Evolutionary conservation across 2,329 filamentous ascomycete species (phyloP).

Genomic region (Phyllosticta paracitricarpa): DNA sequence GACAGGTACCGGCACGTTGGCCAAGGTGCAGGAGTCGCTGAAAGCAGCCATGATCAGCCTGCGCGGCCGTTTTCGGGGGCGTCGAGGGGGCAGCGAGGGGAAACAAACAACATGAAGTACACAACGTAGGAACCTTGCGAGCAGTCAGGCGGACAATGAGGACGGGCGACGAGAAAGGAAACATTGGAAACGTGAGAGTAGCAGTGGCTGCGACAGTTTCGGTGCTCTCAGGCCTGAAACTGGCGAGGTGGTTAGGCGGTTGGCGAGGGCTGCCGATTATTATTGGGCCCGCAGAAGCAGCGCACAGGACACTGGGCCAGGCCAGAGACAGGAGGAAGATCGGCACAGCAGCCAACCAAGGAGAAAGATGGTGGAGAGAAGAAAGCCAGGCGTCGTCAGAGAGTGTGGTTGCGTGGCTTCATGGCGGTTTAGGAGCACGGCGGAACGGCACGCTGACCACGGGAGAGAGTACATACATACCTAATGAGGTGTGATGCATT

Average conservation of each 20-base stretch:
- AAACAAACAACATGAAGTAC: no score
- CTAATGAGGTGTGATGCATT: no score
- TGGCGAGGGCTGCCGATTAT: neutral
- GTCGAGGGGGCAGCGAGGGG: neutral
- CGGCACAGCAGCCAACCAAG: neutral
- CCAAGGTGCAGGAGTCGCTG: neutral
- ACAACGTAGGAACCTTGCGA: neutral
- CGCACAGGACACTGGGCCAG: neutral
- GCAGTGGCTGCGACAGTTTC: neutral
- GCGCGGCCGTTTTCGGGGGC: neutral
- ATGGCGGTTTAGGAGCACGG: neutral
- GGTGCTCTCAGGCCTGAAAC: neutral
- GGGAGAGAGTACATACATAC: no score
- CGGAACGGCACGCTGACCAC: constrained; percentile 4
- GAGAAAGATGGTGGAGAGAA: neutral
- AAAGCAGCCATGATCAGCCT: neutral
- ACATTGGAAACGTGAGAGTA: neutral
- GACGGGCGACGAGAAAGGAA: neutral
- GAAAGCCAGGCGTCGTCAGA: neutral
- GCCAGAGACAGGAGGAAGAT: neutral
- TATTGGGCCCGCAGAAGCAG: neutral
- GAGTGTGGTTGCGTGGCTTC: neutral
- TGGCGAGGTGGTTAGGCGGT: neutral
- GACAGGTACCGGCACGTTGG: neutral
- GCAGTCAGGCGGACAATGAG: neutral